These are phyloP conservation scores for Prunus kanzakura DNA, from an alignment of 306 rosid species.

Conservation along the genomic window DNA sequence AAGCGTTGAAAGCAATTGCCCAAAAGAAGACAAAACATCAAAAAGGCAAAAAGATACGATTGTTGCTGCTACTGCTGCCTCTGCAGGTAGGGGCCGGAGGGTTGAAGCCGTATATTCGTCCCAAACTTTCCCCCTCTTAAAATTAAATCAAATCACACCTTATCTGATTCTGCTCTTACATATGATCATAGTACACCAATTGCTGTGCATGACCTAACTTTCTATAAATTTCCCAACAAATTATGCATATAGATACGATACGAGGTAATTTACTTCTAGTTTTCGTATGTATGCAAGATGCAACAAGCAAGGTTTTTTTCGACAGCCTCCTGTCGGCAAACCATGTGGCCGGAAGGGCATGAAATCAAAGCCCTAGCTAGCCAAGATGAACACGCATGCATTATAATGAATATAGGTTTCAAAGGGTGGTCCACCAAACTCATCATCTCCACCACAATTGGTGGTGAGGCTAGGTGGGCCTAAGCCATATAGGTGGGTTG, in stretches of 20 bases:
- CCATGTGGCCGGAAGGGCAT: too few relatives aligned
- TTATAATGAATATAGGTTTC: too few relatives aligned
- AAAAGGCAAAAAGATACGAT: background rate
- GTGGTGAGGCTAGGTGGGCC: background rate
- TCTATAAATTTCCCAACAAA: too few relatives aligned
- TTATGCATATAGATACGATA: background rate
- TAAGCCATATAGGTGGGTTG: too few relatives aligned
- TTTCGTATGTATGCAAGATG: background rate
- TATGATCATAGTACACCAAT: background rate
- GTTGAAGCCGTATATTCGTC: background rate
- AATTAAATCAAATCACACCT: background rate
- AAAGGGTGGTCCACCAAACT: background rate
- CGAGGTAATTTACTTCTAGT: background rate
- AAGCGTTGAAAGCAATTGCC: background rate
- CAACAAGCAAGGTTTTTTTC: background rate
- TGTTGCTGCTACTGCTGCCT: background rate
- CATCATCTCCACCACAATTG: background rate
- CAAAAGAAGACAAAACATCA: background rate
- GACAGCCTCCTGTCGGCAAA: too few relatives aligned
- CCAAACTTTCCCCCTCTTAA: background rate
- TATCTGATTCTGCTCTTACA: background rate
- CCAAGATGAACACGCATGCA: background rate
- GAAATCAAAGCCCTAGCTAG: too few relatives aligned
- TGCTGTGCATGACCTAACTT: too few relatives aligned
- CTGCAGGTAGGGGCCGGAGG: constrained; percentile 5